These are phyloP conservation scores for Vaccinium darrowii DNA, from an alignment of 148 eudicot genomes.

Conservation along the genomic window DNA sequence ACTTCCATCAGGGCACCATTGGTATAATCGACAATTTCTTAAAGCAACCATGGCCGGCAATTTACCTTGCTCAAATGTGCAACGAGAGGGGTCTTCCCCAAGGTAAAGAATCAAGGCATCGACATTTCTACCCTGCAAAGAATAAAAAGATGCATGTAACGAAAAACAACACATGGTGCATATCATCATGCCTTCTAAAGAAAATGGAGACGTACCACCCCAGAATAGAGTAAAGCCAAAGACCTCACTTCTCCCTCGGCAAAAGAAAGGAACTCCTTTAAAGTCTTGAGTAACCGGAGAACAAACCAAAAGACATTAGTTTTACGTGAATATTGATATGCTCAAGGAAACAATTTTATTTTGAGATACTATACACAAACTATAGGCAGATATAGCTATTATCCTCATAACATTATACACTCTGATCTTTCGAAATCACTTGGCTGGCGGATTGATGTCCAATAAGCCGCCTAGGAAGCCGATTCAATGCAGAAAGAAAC, in stretches of 20 bases:
- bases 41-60: background rate
- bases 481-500: constrained; percentile 4
- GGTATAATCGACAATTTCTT: background rate
- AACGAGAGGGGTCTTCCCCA: constrained; percentile 34
- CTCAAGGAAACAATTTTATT: background rate
- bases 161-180: background rate
- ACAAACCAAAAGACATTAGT: background rate
- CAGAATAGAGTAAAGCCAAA: constrained; percentile 25
- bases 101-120: constrained; percentile 33
- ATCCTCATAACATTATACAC: background rate
- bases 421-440: background rate
- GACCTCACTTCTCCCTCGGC: constrained; percentile 34
- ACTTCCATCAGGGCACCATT: background rate
- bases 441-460: background rate
- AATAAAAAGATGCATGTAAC: background rate
- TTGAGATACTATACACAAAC: background rate
- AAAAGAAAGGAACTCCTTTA: constrained; percentile 26
- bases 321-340: background rate
- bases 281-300: background rate
- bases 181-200: background rate
- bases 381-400: background rate
- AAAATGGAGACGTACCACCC: constrained; percentile 24
- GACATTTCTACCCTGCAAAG: constrained; percentile 28
- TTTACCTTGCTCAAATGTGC: constrained; percentile 34
- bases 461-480: background rate